Evolutionary conservation across 805 yeast species (phyloP).

Genomic region (Suhomyces emberorum): DNA sequence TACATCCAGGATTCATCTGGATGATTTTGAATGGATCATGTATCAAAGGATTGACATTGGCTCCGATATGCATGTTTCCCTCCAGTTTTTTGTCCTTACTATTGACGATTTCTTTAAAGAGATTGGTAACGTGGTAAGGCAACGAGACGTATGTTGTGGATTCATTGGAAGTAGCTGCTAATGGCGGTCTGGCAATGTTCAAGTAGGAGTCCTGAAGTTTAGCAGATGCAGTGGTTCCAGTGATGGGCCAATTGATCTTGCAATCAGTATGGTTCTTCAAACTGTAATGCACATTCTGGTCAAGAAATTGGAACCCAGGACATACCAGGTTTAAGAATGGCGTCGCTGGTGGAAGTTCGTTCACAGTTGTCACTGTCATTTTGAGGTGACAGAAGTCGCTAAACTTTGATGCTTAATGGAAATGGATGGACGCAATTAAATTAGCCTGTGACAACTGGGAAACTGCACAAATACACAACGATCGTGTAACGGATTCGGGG

Average conservation of each 20-base stretch:
- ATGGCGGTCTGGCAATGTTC: constrained; percentile 37
- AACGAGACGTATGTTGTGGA: constrained; percentile 52
- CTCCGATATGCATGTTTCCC: constrained; percentile 49
- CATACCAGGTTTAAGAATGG: constrained; percentile 35
- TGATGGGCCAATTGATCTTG: constrained; percentile 8
- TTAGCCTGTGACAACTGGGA: too few species aligned
- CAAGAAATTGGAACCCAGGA: constrained; percentile 33
- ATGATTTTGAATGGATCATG: constrained; percentile 53
- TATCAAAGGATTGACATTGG: constrained; percentile 48
- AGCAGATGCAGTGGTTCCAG: constrained; percentile 4
- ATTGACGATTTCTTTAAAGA: constrained; percentile 33
- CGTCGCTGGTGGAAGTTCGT: constrained; percentile 23
- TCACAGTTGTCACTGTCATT: constrained; percentile 5
- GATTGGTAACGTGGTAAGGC: constrained; percentile 46
- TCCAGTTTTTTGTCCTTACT: constrained; percentile 36
- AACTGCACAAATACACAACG: too few species aligned
- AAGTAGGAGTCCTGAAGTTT: constrained; percentile 25
- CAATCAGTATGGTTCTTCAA: constrained; percentile 13
- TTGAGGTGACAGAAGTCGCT: too few species aligned
- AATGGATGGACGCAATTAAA: too few species aligned
- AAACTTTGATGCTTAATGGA: too few species aligned
- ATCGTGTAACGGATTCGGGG: too few species aligned
- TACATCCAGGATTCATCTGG: constrained; percentile 55
- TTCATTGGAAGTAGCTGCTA: constrained; percentile 29
- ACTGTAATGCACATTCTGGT: constrained; percentile 32